Percentiles rank a stretch among this genome's conserved stretches.
phyloP scores from a whole-genome alignment of 192 early-diverging fungal species.

The Coemansia sp. region DNA sequence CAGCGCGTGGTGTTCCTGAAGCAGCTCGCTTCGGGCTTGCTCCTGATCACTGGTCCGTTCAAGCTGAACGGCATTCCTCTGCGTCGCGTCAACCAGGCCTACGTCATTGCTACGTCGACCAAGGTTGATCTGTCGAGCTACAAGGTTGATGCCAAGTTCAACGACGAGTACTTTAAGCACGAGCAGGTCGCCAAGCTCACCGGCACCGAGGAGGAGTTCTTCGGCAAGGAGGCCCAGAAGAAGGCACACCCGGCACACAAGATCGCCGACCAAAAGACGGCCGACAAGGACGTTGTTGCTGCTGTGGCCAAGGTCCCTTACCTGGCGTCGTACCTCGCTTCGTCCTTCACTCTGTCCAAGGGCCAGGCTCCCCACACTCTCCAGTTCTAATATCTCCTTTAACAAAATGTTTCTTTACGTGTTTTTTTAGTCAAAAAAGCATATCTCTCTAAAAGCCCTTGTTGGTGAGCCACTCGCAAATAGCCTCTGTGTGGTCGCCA shows the following conservation, averaged over 20 bases:
- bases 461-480: constrained; percentile 58
- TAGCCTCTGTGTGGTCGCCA: constrained; percentile 50
- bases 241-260: constrained; percentile 74
- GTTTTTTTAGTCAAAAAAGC: not conserved
- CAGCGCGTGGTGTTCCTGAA: constrained; percentile 99
- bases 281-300: constrained; percentile 82
- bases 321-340: constrained; percentile 84
- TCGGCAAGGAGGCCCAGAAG: constrained; percentile 75
- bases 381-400: constrained; percentile 81
- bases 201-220: constrained; percentile 87
- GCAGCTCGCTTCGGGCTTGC: constrained; percentile 89
- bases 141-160: constrained; percentile 71
- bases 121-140: constrained; percentile 86
- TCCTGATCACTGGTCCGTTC: constrained; percentile 97
- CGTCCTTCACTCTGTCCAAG: constrained; percentile 90
- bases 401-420: not conserved
- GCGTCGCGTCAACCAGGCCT: constrained; percentile 97
- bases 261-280: constrained; percentile 86
- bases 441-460: constrained; percentile 54
- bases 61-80: constrained; percentile 99
- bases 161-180: constrained; percentile 93
- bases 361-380: constrained; percentile 95
- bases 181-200: constrained; percentile 70
- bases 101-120: constrained; percentile 99
- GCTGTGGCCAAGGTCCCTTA: constrained; percentile 80